Conservation (phyloP, 192 early-diverging fungal species). For the Dissophora ornata region DNA sequence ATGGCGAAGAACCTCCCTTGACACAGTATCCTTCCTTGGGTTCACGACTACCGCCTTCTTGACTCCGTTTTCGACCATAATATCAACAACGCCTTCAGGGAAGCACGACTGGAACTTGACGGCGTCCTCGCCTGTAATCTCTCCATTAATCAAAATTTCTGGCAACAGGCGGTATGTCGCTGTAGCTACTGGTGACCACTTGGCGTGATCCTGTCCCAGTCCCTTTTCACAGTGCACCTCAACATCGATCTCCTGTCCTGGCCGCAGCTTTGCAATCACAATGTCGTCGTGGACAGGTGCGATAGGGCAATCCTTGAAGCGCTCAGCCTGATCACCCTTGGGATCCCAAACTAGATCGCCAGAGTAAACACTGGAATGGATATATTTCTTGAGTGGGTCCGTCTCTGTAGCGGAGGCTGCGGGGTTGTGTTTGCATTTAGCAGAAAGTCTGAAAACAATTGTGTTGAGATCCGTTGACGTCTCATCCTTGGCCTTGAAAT, state of each 20-base stretch:
- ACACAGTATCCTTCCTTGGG: conserved; percentile 94
- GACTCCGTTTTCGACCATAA: conserved; percentile 74
- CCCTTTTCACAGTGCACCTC: conserved; percentile 94
- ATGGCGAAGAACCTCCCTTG: conserved; percentile 92
- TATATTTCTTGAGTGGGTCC: conserved; percentile 79
- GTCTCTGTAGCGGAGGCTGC: conserved; percentile 70
- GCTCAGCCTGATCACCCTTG: conserved; percentile 87
- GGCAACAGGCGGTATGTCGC: conserved; percentile 96
- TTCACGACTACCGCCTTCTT: conserved; percentile 86
- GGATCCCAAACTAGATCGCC: conserved; percentile 85
- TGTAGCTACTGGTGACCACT: conserved; percentile 97
- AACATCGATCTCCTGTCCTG: conserved; percentile 87
- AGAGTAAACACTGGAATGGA: conserved; percentile 81
- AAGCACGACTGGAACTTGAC: conserved; percentile 89
- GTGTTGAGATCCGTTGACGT: conserved; percentile 93
- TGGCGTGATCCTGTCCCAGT: conserved; percentile 95
- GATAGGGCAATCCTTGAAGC: conserved; percentile 75
- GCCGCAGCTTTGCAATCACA: conserved; percentile 91
- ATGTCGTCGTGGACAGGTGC: conserved; percentile 91
- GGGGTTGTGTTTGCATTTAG: conserved; percentile 76
- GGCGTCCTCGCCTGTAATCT: conserved; percentile 86
- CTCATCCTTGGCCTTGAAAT: conserved; percentile 78
- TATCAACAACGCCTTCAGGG: conserved; percentile 84
- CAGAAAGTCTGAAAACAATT: conserved; percentile 86
- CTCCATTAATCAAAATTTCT: conserved; percentile 85